phyloP scores from a whole-genome alignment of 1,284 basidiomycete species.

The Uromyces viciae-fabae region DNA sequence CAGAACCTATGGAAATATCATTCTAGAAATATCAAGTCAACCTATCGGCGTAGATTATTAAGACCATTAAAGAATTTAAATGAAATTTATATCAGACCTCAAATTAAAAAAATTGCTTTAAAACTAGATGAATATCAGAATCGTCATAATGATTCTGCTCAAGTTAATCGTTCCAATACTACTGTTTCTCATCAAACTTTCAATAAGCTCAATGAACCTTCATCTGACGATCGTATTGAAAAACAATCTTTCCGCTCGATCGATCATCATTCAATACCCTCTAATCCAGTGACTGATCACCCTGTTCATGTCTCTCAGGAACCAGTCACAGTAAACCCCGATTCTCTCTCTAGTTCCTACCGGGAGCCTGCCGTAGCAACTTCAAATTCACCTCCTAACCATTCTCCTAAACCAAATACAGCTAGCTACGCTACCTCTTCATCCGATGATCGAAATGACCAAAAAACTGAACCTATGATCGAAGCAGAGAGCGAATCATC shows the following conservation, averaged over 20 bases:
- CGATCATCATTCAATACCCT: neutral
- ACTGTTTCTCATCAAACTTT: neutral
- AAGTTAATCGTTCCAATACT: neutral
- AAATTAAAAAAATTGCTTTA: conserved; percentile 6
- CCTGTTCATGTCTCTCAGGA: neutral
- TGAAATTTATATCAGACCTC: conserved; percentile 29
- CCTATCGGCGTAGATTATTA: neutral
- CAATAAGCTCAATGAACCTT: neutral
- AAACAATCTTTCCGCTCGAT: too few species aligned
- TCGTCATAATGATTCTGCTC: neutral
- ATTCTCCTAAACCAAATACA: neutral
- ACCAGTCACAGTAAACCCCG: neutral
- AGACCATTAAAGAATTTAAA: neutral
- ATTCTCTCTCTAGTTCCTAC: neutral
- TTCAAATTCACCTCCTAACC: neutral
- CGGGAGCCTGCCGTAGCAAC: neutral
- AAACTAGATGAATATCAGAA: conserved; percentile 24
- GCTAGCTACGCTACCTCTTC: too few species aligned
- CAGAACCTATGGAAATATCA: neutral
- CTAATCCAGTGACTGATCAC: neutral
- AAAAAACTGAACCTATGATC: neutral
- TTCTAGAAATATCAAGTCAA: neutral
- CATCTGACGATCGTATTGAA: neutral
- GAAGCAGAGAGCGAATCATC: neutral
- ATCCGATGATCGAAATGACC: neutral